These are phyloP conservation scores for Prosopis cineraria DNA, from an alignment of 306 rosid species.

Conservation along the genomic window DNA sequence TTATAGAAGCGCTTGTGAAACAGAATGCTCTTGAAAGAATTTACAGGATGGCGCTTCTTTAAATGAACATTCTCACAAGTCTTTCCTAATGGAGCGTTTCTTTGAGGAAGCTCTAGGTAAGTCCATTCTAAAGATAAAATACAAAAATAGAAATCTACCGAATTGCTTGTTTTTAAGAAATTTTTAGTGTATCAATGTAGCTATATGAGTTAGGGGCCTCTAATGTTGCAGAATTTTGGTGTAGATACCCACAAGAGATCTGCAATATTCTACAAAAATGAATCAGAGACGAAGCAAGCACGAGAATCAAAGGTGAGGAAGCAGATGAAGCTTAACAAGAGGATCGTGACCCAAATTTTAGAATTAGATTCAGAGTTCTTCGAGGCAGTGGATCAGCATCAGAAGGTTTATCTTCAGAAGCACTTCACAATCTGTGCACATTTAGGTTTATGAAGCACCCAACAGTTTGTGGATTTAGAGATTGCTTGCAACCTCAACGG, in stretches of 20 bases:
- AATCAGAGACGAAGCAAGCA: conserved; percentile 33
- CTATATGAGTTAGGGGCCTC: no score
- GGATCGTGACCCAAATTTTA: conserved; percentile 35
- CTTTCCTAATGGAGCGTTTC: no score
- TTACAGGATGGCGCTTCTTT: no score
- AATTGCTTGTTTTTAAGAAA: no score
- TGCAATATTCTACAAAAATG: conserved; percentile 34
- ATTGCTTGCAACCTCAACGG: conserved; percentile 37
- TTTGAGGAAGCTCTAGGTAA: no score
- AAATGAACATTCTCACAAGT: no score
- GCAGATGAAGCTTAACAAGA: conserved; percentile 46
- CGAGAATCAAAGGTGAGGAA: conserved; percentile 34
- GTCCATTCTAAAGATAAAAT: no score
- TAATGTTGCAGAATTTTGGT: conserved; percentile 22
- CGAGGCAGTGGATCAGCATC: conserved; percentile 32
- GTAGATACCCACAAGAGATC: conserved; percentile 23
- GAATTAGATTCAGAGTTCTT: conserved; percentile 15
- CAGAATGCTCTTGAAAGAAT: no score
- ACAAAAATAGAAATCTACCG: no score
- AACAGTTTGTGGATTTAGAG: conserved; percentile 29
- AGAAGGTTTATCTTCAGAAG: conserved; percentile 33
- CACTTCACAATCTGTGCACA: conserved; percentile 12
- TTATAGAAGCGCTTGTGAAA: no score
- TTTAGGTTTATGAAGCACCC: conserved; percentile 31
- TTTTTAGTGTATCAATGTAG: no score